phyloP scores from a whole-genome alignment of 2,329 filamentous ascomycete genomes.

The Trichoderma lentiforme region DNA sequence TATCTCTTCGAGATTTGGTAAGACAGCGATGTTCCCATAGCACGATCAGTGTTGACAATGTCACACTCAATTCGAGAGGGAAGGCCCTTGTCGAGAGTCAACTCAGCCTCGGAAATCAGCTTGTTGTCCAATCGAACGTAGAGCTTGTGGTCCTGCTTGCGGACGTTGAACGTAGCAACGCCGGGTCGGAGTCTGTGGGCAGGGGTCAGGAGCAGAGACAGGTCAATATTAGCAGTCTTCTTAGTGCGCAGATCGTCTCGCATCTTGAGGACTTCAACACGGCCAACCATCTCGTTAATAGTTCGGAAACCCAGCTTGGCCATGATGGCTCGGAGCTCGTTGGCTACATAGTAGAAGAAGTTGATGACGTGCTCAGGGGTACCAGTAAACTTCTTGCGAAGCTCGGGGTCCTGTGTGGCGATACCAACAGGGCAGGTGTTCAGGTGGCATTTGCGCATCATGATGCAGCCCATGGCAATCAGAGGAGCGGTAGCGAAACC shows the following conservation, averaged over 20 bases:
- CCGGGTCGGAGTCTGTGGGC: conserved; percentile 94
- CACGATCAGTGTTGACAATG: conserved; percentile 93
- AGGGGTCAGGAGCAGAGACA: conserved; percentile 88
- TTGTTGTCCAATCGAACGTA: conserved; percentile 95
- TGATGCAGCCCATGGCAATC: conserved; percentile 95
- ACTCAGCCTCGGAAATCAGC: conserved; percentile 89
- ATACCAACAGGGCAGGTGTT: conserved; percentile 92
- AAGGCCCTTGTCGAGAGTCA: conserved; percentile 90
- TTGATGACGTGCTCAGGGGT: conserved; percentile 97
- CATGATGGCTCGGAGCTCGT: conserved; percentile 96
- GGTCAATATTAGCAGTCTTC: conserved; percentile 90
- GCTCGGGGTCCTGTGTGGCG: conserved; percentile 89
- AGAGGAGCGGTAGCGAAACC: conserved; percentile 92
- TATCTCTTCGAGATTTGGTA: conserved; percentile 95
- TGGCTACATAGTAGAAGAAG: conserved; percentile 97
- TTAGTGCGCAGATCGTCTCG: conserved; percentile 82
- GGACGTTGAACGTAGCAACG: conserved; percentile 94
- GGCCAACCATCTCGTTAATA: conserved; percentile 97
- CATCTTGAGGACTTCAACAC: conserved; percentile 80
- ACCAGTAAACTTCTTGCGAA: conserved; percentile 89
- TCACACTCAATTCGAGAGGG: conserved; percentile 93
- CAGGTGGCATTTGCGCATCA: conserved; percentile 77
- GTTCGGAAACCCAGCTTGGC: conserved; percentile 90
- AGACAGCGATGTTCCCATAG: conserved; percentile 87
- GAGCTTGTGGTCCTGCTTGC: conserved; percentile 94